These are phyloP conservation scores for Nakazawaea ernobii DNA, from an alignment of 805 yeast species.

Conservation along the genomic window DNA sequence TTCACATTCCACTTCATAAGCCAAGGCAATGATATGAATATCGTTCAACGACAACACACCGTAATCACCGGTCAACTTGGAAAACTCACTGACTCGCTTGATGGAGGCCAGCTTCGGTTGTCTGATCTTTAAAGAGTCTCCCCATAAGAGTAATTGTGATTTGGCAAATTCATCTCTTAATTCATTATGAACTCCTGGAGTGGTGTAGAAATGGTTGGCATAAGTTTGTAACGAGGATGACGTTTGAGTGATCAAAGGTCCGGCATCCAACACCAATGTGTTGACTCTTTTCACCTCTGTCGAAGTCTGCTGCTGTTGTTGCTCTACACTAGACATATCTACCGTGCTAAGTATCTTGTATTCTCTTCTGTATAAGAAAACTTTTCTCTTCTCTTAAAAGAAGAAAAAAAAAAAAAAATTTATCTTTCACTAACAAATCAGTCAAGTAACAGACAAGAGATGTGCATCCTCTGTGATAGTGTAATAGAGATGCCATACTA, in stretches of 20 bases:
- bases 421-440: too few relatives aligned
- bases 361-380: background rate
- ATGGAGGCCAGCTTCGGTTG: conserved; percentile 71
- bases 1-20: conserved; percentile 82
- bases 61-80: conserved; percentile 87
- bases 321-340: conserved; percentile 6
- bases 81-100: conserved; percentile 64
- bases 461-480: too few relatives aligned
- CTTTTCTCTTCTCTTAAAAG: background rate
- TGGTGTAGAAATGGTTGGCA: conserved; percentile 73
- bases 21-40: conserved; percentile 85
- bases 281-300: conserved; percentile 29
- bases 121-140: conserved; percentile 57
- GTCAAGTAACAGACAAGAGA: too few relatives aligned
- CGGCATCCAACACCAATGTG: conserved; percentile 83
- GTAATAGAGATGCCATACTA: too few relatives aligned
- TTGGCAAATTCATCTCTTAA: conserved; percentile 83
- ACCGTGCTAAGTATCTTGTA: too few relatives aligned
- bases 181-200: conserved; percentile 88
- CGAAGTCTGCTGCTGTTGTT: too few relatives aligned
- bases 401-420: background rate
- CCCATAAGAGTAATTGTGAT: conserved; percentile 76
- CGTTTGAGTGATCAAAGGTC: conserved; percentile 86
- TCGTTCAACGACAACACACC: conserved; percentile 86
- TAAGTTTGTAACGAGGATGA: conserved; percentile 64